These are phyloP conservation scores for Jimgerdemannia flammicorona DNA, from an alignment of 192 early-diverging fungal genomes.

Conservation along the genomic window DNA sequence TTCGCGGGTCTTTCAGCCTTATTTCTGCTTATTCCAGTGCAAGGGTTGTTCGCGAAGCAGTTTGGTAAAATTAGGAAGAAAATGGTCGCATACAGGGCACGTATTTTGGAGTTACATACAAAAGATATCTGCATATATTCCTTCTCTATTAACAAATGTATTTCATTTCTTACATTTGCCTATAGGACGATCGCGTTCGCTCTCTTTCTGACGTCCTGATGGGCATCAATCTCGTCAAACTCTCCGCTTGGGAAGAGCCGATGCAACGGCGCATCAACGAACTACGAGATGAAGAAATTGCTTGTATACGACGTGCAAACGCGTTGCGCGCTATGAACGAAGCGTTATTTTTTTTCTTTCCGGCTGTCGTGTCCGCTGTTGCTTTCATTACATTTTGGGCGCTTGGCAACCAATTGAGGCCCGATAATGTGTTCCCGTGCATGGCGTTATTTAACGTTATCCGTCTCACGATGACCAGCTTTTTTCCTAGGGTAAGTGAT, in stretches of 20 bases:
- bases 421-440: slow-evolving; percentile 34
- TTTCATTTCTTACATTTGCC: too few species aligned
- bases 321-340: slow-evolving; percentile 32
- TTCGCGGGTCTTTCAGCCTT: slow-evolving; percentile 31
- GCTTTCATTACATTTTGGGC: slow-evolving; percentile 34
- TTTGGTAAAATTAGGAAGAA: neutral
- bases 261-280: slow-evolving; percentile 34
- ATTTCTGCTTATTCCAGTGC: slow-evolving; percentile 16
- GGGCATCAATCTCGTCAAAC: slow-evolving; percentile 36
- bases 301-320: slow-evolving; percentile 33
- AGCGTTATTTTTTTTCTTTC: slow-evolving; percentile 39
- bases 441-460: slow-evolving; percentile 37
- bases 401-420: slow-evolving; percentile 14
- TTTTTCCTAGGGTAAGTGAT: slow-evolving; percentile 28
- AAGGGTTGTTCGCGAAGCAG: too few species aligned
- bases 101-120: too few species aligned
- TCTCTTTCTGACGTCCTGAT: slow-evolving; percentile 35
- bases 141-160: too few species aligned
- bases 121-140: too few species aligned
- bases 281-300: slow-evolving; percentile 26
- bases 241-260: slow-evolving; percentile 38
- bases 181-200: slow-evolving; percentile 31
- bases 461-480: slow-evolving; percentile 36
- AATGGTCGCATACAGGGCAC: slow-evolving; percentile 11
- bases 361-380: slow-evolving; percentile 24